Evolutionary conservation across 169 alveolate genomes (phyloP).

Genomic region (Cryptosporidium sp.): DNA sequence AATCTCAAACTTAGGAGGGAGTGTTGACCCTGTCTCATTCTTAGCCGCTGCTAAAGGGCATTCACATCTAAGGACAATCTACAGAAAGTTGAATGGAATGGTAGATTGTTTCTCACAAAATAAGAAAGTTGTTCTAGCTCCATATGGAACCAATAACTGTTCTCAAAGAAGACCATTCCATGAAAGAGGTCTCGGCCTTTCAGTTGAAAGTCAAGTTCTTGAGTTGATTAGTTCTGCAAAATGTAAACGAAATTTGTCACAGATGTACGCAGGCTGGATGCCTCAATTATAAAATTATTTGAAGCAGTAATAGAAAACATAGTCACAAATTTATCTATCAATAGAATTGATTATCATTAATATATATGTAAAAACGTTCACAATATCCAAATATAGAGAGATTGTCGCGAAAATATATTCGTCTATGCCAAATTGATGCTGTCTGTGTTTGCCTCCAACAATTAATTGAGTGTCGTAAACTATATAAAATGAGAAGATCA

Average conservation of each 20-base stretch:
- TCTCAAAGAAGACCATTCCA: constrained; percentile 86
- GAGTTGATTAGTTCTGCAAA: constrained; percentile 92
- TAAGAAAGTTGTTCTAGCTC: constrained; percentile 74
- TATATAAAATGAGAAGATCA: constrained; percentile 86
- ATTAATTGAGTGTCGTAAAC: constrained; percentile 91
- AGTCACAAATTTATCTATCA: neutral
- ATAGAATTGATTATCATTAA: constrained; percentile 52
- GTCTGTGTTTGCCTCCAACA: constrained; percentile 90
- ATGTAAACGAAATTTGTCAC: constrained; percentile 91
- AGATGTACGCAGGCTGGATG: constrained; percentile 96
- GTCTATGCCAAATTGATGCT: constrained; percentile 89
- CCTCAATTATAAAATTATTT: constrained; percentile 83
- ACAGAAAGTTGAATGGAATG: constrained; percentile 84
- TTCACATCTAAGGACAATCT: constrained; percentile 80
- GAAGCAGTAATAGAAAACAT: neutral
- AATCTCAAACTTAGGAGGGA: constrained; percentile 42
- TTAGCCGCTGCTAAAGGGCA: constrained; percentile 79
- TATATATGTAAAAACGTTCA: constrained; percentile 86
- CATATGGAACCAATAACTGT: constrained; percentile 82
- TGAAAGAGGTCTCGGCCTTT: constrained; percentile 79
- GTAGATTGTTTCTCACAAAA: constrained; percentile 84
- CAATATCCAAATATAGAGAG: constrained; percentile 90
- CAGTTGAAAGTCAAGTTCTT: constrained; percentile 84
- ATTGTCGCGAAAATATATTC: constrained; percentile 93
- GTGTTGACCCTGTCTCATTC: constrained; percentile 78